Percentiles rank a stretch among this genome's conserved stretches.
phyloP scores from a whole-genome alignment of 2,329 filamentous ascomycete species.

The Monosporascus sp. region DNA sequence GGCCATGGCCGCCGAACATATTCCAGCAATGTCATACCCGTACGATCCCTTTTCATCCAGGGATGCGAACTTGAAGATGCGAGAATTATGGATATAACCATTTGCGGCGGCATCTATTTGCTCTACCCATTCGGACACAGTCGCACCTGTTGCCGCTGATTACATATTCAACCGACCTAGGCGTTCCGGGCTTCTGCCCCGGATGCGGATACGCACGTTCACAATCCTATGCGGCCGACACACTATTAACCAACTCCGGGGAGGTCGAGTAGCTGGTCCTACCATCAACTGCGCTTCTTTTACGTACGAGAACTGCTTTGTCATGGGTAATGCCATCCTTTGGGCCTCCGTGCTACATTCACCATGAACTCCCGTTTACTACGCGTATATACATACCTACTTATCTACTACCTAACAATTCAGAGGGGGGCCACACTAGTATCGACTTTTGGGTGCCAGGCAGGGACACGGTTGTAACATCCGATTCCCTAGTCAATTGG shows the following conservation, averaged over 20 bases:
- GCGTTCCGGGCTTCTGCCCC: not conserved
- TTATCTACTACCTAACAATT: too few relatives aligned
- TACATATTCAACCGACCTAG: not conserved
- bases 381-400: not conserved
- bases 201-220: not conserved
- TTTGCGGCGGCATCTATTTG: not conserved
- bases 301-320: not conserved
- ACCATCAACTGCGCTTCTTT: not conserved
- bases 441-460: not conserved
- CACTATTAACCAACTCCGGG: not conserved
- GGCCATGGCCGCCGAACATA: too few relatives aligned
- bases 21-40: too few relatives aligned
- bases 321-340: not conserved
- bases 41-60: too few relatives aligned
- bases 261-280: not conserved
- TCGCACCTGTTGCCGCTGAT: not conserved
- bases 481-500: not conserved
- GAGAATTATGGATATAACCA: not conserved
- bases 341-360: not conserved
- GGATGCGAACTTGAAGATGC: too few relatives aligned
- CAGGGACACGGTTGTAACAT: not conserved
- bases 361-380: not conserved
- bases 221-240: not conserved
- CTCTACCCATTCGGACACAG: not conserved
- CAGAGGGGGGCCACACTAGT: not conserved